These are phyloP conservation scores for Melaleuca alternifolia DNA, from an alignment of 345 rosid species.

Conservation along the genomic window DNA sequence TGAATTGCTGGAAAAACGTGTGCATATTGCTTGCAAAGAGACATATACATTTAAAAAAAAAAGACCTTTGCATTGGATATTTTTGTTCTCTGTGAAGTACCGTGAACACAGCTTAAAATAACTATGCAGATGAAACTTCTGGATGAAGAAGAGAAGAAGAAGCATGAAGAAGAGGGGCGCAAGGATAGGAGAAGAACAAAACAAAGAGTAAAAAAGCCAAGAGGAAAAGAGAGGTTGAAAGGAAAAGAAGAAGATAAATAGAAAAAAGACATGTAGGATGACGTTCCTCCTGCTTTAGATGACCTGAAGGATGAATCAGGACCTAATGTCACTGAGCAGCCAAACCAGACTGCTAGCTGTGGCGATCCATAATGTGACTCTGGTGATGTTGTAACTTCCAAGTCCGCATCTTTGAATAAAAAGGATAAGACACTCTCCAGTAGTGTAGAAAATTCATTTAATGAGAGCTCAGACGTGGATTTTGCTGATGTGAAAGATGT, in stretches of 20 bases:
- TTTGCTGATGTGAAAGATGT: constrained; percentile 30
- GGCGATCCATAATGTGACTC: constrained; percentile 29
- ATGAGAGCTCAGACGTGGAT: constrained; percentile 29
- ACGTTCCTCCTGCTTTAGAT: constrained; percentile 10
- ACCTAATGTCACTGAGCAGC: constrained; percentile 22
- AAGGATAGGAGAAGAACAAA: constrained; percentile 76
- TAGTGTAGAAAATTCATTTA: constrained; percentile 21
- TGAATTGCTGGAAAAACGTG: constrained; percentile 75
- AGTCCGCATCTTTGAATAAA: constrained; percentile 45
- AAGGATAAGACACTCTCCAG: constrained; percentile 20
- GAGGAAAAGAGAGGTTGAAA: constrained; percentile 87
- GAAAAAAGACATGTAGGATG: constrained; percentile 23
- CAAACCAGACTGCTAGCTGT: constrained; percentile 15
- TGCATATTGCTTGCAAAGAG: constrained; percentile 96
- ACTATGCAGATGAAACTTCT: constrained; percentile 68
- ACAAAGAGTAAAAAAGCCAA: constrained; percentile 81
- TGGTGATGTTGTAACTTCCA: constrained; percentile 29
- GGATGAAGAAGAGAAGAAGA: constrained; percentile 93
- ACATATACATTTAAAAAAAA: constrained; percentile 28
- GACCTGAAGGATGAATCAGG: constrained; percentile 28
- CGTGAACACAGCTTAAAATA: background rate
- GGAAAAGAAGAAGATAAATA: constrained; percentile 77
- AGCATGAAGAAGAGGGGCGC: constrained; percentile 89
- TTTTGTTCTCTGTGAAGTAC: no score
- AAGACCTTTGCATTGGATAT: background rate